Evolutionary conservation across 208 protist genomes (phyloP), one percentile per base, ranked within the genome.

Genomic region (Crithidia thermophila): DNA sequence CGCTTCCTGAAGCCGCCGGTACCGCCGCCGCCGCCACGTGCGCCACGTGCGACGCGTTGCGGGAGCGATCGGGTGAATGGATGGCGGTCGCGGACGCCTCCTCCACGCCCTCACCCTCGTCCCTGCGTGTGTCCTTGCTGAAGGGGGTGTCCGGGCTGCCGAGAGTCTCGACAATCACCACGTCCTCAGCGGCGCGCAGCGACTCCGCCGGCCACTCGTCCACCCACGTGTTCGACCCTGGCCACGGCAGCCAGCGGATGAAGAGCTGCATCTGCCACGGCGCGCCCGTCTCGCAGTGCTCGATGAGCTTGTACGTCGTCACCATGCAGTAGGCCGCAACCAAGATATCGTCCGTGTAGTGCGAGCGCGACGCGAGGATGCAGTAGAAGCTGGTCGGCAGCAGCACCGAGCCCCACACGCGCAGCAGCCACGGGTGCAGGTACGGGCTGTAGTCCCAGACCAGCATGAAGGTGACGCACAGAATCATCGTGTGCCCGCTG

Each of bases 331-430:
- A 88, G 5, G 81, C 57, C 3, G 85, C 61, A 5, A 95, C 87
- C 4, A 95, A 20, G 27, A 96, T 86, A 67, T 94, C 91, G 49
- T 94, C 81, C 3, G 91, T 96, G 84, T 96, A 96, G 72, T 96
- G 91, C 33, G 85, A 94, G 5, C 87, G 88, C 25, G 88, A 94
- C 20, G 82, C 77, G 31, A 96, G 60, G 46, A 96, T 94, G 51
- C 57, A 87, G 62, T 82, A 90, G 37, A 85, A 93, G 45, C 69
- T 78, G 52, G 73, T 40, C 16, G 84, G 43, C 23, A 91, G 60
- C 30, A 96, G 40, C 3, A 78, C 18, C 4, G 72, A 31, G 2
- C 31, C 59, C 65, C 40, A 77, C 18, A 90, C 40, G 13, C 74
- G 75, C 53, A 93, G 72, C 18, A 51, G 40, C 63, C 67, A 88